Evolutionary conservation across 2,329 filamentous ascomycete species (phyloP), one percentile per base, ranked within the genome.

Genomic region (Fusarium coicis): DNA sequence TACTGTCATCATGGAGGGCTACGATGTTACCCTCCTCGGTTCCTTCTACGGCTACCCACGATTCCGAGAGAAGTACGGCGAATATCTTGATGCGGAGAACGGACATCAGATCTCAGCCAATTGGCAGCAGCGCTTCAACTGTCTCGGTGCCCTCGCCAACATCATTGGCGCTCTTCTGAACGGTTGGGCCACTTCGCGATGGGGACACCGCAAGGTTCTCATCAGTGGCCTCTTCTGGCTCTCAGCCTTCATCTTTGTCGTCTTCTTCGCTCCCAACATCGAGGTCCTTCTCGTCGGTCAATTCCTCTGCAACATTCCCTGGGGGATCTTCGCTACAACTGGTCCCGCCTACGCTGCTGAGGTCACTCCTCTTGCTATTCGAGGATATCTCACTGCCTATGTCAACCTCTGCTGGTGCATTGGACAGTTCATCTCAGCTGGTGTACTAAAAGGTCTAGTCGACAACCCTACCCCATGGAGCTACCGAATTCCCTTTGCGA

Each of bases 1-100:
- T n/a, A 82, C 84, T 7, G 82, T 87, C 59, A 81, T 87, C 68
- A 87, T 87, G 86, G 86, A 87, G 66, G 86, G 86, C 6, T 87
- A 87, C 76, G 85, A 87, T 56, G 81, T 84, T 4, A 85, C 83
- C 39, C 79, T 87, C 1, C 76, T 87, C n/a, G 70, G 80, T n/a
- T 84, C 82, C 23, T 86, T 87, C 76, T 85, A 82, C 69, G 85
- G 80, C 10, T 86, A 85, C 76, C 83, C 77, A 2, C 71, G 63
- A 63, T 86, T 82, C 75, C 79, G 77, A 14, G 73, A 74, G 64
- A 84, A 79, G 72, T 87, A 85, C 64, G 85, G 85, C 47, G 76
- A 75, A 8, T 83, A 56, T 28, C 73, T 79, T 19, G 69, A 80
- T 43, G 68, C 77, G 0, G 74, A 84, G 37, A 78, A 79, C 26